Evolutionary conservation across 768 basidiomycete genomes (phyloP).

Genomic region (Leccinum incarnatum): DNA sequence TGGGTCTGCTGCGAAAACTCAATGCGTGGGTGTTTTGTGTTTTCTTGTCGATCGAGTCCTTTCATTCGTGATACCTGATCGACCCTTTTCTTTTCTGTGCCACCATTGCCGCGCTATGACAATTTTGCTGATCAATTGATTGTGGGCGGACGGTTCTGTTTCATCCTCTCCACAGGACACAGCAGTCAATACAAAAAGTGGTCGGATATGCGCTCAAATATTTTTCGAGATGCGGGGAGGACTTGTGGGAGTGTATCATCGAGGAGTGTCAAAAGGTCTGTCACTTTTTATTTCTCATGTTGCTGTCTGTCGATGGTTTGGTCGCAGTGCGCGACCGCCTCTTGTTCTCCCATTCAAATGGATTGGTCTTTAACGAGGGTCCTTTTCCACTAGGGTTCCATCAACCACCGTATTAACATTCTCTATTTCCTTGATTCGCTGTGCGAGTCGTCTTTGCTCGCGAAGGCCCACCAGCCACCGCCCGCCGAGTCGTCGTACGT

Average conservation of each 20-base stretch:
- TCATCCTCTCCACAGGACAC: too few species aligned
- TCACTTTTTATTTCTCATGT: background rate
- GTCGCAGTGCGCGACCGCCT: background rate
- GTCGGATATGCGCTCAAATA: constrained; percentile 84
- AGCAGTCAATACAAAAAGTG: constrained; percentile 59
- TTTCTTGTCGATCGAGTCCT: too few species aligned
- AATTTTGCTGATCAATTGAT: too few species aligned
- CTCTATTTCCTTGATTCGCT: constrained; percentile 88
- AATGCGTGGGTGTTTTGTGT: constrained; percentile 60
- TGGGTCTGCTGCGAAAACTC: constrained; percentile 56
- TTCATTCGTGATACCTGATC: too few species aligned
- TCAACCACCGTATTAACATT: constrained; percentile 89
- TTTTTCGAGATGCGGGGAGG: constrained; percentile 82
- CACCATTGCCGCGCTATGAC: too few species aligned
- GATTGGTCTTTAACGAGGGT: background rate
- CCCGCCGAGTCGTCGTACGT: too few species aligned
- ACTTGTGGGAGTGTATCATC: constrained; percentile 90
- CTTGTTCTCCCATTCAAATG: too few species aligned
- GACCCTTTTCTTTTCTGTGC: too few species aligned
- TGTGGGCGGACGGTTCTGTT: too few species aligned
- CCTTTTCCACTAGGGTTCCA: constrained; percentile 56
- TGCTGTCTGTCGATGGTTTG: background rate
- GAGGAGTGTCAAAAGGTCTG: constrained; percentile 87
- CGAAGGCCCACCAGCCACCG: constrained; percentile 49
- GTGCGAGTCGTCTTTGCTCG: constrained; percentile 72